Base-by-base conservation (phyloP, 2,329 filamentous ascomycete species). In the Dothistroma septosporum region DNA sequence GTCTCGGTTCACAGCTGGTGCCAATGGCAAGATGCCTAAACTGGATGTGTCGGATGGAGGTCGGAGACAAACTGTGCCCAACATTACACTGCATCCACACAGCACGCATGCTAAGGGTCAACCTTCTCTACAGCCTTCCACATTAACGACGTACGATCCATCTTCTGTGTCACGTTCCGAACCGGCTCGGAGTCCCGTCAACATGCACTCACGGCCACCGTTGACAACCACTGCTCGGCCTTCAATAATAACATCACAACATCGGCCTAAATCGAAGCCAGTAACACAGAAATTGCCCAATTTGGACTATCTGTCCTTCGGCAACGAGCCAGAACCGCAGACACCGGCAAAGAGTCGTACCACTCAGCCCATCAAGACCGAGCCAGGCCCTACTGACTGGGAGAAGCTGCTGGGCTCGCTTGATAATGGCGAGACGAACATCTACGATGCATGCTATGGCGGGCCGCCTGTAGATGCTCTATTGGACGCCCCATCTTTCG, bases 371-470 rank as follows among this genome's bases (percentile, higher is more conserved):
- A 63, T 72, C 58, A 75, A 74, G 57, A 66, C 71, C 28, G 69
- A 74, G 24, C 69, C 71, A 12, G 86, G 86, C 0, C 78, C 86
- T 9, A 80, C 85, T 0, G 90, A 94, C 68, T 96, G 91, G 92
- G 91, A 96, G 73, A 85, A 87, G 1, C 81, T 96, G 0, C 81
- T 96, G 1, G 87, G 88, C 4, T 88, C 87, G 22, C 86, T 96
- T 73, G 91, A 96, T 68, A 87, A 87, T 37, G 90, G 90, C 0
- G 83, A 88, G 65, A 85, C 87, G 57, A 95, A 93, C 70, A 88
- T 95, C n/a, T 94, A 91, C 74, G 88, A 91, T 70, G 87, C 87
- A 46, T 91, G 91, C 58, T 92, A 92, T 67, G 89, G 89, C 41
- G 88, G 88, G 0, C 81, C 83, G 10, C 80, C 79, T 8, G 75